A percentile compares a stretch with the other conserved stretches of the same genome.
Conservation (phyloP, 1,284 basidiomycete species). For the Malassezia globosa region DNA sequence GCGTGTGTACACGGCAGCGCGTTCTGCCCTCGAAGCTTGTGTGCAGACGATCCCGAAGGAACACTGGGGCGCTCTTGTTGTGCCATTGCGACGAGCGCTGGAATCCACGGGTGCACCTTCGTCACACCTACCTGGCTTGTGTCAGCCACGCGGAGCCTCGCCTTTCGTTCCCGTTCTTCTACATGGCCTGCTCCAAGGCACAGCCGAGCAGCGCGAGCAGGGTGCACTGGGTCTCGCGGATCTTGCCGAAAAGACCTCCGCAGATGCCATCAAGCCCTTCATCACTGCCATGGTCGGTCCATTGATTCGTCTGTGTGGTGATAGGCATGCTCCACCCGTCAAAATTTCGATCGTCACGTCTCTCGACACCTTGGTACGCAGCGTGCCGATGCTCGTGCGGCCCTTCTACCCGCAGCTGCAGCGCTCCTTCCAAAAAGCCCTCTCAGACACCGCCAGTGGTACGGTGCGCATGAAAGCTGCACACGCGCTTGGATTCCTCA, state of each 20-base stretch:
- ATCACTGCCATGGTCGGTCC: conserved; percentile 93
- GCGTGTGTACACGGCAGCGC: conserved; percentile 69
- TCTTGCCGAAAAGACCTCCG: conserved; percentile 77
- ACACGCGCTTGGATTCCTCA: conserved; percentile 75
- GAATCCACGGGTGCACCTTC: conserved; percentile 74
- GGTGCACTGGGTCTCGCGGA: conserved; percentile 90
- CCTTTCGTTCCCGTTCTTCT: conserved; percentile 80
- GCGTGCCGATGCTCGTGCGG: conserved; percentile 76
- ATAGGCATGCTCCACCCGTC: conserved; percentile 42
- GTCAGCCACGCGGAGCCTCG: conserved; percentile 75
- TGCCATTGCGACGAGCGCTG: conserved; percentile 71
- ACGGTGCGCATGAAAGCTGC: conserved; percentile 73
- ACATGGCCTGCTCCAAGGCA: conserved; percentile 56
- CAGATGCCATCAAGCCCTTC: conserved; percentile 83
- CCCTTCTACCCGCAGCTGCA: conserved; percentile 98
- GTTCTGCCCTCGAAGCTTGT: conserved; percentile 71
- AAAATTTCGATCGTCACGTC: conserved; percentile 41
- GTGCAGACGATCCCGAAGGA: conserved; percentile 86
- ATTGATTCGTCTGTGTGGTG: conserved; percentile 56
- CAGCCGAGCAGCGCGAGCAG: conserved; percentile 60
- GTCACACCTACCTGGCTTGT: conserved; percentile 57
- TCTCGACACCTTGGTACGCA: conserved; percentile 38
- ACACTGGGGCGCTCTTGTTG: conserved; percentile 60
- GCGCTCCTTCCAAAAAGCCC: conserved; percentile 89
- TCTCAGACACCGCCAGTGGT: conserved; percentile 65